Evolutionary conservation across 2,329 filamentous ascomycete genomes (phyloP), one percentile per base, ranked within the genome.

Genomic region (Trichoderma koningii): DNA sequence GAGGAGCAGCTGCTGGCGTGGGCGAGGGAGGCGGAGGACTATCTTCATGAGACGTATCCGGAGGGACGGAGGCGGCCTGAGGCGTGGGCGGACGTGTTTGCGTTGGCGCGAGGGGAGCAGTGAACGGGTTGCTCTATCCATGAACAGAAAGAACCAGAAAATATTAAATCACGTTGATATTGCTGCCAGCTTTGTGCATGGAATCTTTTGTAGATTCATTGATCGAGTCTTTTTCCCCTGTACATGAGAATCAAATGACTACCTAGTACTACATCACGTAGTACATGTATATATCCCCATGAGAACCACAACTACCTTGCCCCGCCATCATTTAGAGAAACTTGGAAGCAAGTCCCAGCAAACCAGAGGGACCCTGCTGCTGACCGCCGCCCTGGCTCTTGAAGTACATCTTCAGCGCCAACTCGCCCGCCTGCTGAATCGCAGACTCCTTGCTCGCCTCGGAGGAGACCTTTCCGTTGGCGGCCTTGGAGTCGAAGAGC

Each of bases 371-470:
- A 6, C 77, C 81, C 34, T 30, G 14, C 34, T 30, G 14, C 63
- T 73, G 67, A 67, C 72, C 65, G 68, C 82, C 77, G 21, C 83
- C 84, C 75, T 92, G 84, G 71, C 85, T 87, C 85, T 96, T 93
- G 81, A 96, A 80, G 77, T 93, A 97, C 86, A 97, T 90, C 85
- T 96, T 93, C 71, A 97, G 77, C 3, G 93, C 93, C 85, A 91
- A 89, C 82, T 96, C 89, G 1, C 88, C 93, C 3, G 93, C 93
- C 76, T 88, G 82, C 74, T 90, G 87, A 53, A 97, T 81, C 56
- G 87, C 92, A 55, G 87, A 88, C 78, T 97, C 87, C 85, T 97
- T 97, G 78, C 86, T 90, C 5, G 89, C 85, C 28, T 83, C 82
- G 26, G 82, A 77, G 3, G 79, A 74, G 21, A 86, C 79, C 70